phyloP scores from a whole-genome alignment of 2,329 filamentous ascomycete genomes.

The Pseudogymnoascus sp. region DNA sequence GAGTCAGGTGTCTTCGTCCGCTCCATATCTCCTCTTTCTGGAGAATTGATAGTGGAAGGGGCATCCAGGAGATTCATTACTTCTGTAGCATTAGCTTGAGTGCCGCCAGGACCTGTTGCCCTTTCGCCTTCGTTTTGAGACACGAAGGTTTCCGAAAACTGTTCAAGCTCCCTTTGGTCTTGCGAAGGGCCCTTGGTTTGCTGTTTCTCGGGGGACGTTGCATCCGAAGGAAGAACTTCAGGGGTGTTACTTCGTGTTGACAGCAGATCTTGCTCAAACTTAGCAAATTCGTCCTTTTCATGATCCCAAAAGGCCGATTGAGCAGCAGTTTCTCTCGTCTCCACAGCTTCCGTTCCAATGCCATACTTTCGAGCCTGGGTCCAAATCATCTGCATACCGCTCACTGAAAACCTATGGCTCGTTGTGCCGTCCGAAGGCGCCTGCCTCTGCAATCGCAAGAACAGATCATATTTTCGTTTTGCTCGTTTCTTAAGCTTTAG shows the following conservation, averaged over 20 bases:
- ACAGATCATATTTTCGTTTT: background rate
- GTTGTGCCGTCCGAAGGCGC: background rate
- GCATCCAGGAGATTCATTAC: background rate
- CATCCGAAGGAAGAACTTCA: background rate
- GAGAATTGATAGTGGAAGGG: too few relatives aligned
- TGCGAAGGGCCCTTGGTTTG: background rate
- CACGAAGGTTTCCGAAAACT: background rate
- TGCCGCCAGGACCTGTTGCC: background rate
- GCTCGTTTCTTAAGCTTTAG: background rate
- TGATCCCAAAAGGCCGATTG: background rate
- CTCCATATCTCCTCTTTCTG: too few relatives aligned
- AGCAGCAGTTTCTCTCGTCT: background rate
- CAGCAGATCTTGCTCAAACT: background rate
- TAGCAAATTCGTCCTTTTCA: background rate
- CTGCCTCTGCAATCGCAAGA: background rate
- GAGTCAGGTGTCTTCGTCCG: too few relatives aligned
- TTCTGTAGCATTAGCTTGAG: background rate
- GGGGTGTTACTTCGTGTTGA: background rate
- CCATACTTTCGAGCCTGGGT: background rate
- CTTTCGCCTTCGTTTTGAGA: background rate
- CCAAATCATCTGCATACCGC: background rate
- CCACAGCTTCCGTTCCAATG: background rate
- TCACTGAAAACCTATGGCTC: background rate
- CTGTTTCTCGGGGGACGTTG: background rate
- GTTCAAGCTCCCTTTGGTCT: background rate